Evolutionary conservation across 2,329 filamentous ascomycete genomes (phyloP), one percentile per base, ranked within the genome.

Genomic region (Hypoxylon sp.): DNA sequence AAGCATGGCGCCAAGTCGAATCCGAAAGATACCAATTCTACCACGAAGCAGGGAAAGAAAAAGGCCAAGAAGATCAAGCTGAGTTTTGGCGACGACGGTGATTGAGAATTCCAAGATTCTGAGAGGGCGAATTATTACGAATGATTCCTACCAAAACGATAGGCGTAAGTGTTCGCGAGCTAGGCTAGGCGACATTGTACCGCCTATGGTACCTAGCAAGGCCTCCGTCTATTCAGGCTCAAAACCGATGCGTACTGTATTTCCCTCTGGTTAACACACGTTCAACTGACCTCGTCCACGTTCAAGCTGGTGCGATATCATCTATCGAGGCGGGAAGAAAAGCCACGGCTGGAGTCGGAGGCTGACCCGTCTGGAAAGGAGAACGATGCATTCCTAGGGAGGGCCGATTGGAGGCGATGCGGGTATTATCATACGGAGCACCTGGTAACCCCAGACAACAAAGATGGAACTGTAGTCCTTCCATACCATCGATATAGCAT

Each of bases 61-160:
- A 85, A 85, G 77, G 79, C 81, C 3, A 87, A 87, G 77, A 90
- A 90, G 79, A 86, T 91, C 64, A 90, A 90, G 79, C 79, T 91
- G 47, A 91, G 88, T 76, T 91, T 91, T 74, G 86, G 86, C 25
- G 85, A 90, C 61, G 87, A 89, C 32, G 82, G 78, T 19, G 74
- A 74, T 25, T 72, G 70, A 74, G 29, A 7, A 8, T 16, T 14
- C 14, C 19, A 12, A 30, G 19, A 39, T 12, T 30, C 12, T 19
- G 12, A 47, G 16, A 47, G 21, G 1, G n/a, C 6, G 14, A 39
- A 9, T 41, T 21, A 7, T 7, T 2, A 21, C n/a, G 11, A 41
- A 41, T 21, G 16, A 21, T 4, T 41, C 11, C n/a, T 41, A 21
- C 37, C 9, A 19, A 39, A 3, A 9, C 34, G 32, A n/a, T n/a